Evolutionary conservation across 208 protist species (phyloP).

Genomic region (Wallacemonas sp.): DNA sequence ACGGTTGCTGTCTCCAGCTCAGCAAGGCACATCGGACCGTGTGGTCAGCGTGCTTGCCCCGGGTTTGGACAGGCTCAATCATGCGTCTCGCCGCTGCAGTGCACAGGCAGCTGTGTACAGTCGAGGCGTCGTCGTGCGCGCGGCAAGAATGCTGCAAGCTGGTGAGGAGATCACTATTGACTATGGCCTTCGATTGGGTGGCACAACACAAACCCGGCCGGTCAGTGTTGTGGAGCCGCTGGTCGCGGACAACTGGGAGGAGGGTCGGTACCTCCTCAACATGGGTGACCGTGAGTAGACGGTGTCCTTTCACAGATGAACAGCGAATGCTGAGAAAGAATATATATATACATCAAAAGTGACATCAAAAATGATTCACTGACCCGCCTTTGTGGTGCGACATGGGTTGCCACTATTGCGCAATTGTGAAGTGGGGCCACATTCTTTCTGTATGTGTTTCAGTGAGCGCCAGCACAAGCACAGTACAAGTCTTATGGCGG

Average conservation of each 20-base stretch:
- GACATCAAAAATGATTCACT: too few relatives aligned
- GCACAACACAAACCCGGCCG: background rate
- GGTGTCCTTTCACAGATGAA: too few relatives aligned
- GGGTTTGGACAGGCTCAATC: slow-evolving; percentile 68
- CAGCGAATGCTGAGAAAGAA: too few relatives aligned
- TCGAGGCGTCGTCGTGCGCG: slow-evolving; percentile 60
- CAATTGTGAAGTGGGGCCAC: too few relatives aligned
- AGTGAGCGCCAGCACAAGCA: too few relatives aligned
- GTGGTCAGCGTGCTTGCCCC: slow-evolving; percentile 58
- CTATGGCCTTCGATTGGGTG: slow-evolving; percentile 27
- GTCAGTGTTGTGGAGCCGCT: background rate
- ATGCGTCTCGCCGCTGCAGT: slow-evolving; percentile 23
- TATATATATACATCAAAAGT: too few relatives aligned
- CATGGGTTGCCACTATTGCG: too few relatives aligned
- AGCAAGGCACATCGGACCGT: slow-evolving; percentile 16
- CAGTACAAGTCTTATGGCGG: too few relatives aligned
- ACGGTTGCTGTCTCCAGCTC: slow-evolving; percentile 28
- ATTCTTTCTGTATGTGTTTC: too few relatives aligned
- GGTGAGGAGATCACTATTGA: slow-evolving; percentile 76
- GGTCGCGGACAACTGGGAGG: background rate
- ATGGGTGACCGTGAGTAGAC: background rate
- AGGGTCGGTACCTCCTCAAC: slow-evolving; percentile 8
- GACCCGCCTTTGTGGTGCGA: too few relatives aligned
- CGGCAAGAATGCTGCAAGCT: slow-evolving; percentile 30
- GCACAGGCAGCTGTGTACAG: slow-evolving; percentile 59